Conservation (phyloP, 1,284 basidiomycete genomes). For the Agaricales sp. region DNA sequence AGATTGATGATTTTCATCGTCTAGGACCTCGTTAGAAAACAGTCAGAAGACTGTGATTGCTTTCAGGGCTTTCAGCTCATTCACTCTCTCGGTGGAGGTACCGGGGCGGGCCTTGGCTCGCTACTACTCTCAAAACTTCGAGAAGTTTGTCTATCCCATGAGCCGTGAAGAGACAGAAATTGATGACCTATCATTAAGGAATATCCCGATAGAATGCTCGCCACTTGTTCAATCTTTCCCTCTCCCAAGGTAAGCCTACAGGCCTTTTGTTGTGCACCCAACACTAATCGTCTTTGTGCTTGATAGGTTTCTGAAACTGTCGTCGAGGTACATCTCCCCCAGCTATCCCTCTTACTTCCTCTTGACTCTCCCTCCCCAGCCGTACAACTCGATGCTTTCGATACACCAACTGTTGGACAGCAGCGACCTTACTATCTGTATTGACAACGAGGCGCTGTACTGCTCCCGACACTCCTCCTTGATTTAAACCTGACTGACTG, state of each 20-base stretch:
- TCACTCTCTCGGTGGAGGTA: conserved; percentile 92
- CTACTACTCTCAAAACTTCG: conserved; percentile 78
- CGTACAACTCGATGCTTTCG: conserved; percentile 87
- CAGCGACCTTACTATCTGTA: conserved; percentile 82
- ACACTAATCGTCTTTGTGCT: conserved; percentile 2
- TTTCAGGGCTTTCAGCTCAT: conserved; percentile 92
- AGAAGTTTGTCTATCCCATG: conserved; percentile 44
- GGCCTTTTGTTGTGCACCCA: background rate
- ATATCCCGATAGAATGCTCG: conserved; percentile 88
- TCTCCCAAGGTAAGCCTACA: conserved; percentile 64
- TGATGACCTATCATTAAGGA: too few species aligned
- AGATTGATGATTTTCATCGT: conserved; percentile 2
- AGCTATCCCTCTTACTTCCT: conserved; percentile 5
- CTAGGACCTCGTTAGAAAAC: conserved; percentile 62
- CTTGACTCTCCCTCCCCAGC: conserved; percentile 27
- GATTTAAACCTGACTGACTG: conserved; percentile 5
- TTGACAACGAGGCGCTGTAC: conserved; percentile 90
- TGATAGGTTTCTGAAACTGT: conserved; percentile 85
- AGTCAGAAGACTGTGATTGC: conserved; percentile 76
- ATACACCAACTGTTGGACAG: conserved; percentile 89
- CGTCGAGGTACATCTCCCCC: conserved; percentile 56
- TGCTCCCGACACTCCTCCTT: conserved; percentile 15
- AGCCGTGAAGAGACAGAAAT: too few species aligned
- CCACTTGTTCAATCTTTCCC: conserved; percentile 88
- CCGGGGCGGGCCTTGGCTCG: conserved; percentile 80